These are phyloP conservation scores for Dipteronia dyeriana DNA, from an alignment of 345 rosid genomes.

Conservation along the genomic window DNA sequence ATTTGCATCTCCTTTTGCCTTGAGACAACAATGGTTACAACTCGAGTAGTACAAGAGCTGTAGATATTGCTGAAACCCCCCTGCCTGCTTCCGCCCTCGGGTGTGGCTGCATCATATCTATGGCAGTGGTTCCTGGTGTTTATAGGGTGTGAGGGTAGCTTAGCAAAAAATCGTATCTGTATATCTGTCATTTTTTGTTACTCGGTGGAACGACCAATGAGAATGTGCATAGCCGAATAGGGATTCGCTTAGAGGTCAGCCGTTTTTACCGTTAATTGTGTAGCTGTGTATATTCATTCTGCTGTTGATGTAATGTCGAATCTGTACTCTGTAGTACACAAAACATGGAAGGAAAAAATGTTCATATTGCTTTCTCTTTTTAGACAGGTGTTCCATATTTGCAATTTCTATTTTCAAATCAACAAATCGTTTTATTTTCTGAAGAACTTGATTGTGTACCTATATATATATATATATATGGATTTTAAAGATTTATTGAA, in stretches of 20 bases:
- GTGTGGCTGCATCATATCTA: constrained; percentile 4
- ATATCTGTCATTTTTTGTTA: constrained; percentile 38
- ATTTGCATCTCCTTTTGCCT: constrained; percentile 5
- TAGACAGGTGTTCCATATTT: neutral
- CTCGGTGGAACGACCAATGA: constrained; percentile 27
- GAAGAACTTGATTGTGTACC: too few species aligned
- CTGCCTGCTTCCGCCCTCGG: constrained; percentile 18
- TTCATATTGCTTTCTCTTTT: constrained; percentile 15
- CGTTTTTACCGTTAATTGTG: neutral
- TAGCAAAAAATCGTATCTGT: constrained; percentile 15
- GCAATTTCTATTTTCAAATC: neutral
- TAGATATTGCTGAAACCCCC: constrained; percentile 6
- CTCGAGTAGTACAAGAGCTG: constrained; percentile 1
- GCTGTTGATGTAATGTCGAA: constrained; percentile 26
- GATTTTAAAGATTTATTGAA: too few species aligned
- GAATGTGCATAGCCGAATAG: constrained; percentile 37
- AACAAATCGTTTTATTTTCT: neutral
- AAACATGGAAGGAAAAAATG: constrained; percentile 15
- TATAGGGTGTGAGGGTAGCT: constrained; percentile 6
- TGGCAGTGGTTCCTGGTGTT: constrained; percentile 7
- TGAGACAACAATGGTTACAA: too few species aligned
- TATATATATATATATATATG: too few species aligned
- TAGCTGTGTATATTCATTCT: constrained; percentile 32
- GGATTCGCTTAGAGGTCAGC: constrained; percentile 9
- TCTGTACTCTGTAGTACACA: constrained; percentile 21